Conservation (phyloP, 192 early-diverging fungal genomes). For the Coemansia sp. region DNA sequence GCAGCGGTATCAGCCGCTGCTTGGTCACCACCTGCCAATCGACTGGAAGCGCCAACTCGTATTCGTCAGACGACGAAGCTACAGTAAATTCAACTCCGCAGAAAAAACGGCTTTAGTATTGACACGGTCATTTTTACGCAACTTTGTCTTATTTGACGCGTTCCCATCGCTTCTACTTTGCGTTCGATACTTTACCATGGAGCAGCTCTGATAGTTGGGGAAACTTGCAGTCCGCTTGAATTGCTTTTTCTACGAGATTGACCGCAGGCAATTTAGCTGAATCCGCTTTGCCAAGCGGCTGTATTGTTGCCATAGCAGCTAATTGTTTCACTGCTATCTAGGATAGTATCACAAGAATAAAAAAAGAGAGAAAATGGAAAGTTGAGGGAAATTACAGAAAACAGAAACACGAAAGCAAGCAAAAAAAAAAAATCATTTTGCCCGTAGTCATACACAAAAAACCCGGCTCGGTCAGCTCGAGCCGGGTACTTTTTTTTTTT, state of each 20-base stretch:
- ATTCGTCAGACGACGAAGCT: conserved; percentile 58
- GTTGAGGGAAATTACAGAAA: not conserved
- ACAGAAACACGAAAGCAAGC: not conserved
- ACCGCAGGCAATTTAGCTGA: not conserved
- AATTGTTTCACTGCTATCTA: not conserved
- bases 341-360: not conserved
- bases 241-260: conserved; percentile 29
- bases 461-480: not conserved
- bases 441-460: not conserved
- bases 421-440: not conserved
- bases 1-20: conserved; percentile 66
- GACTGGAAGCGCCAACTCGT: conserved; percentile 44
- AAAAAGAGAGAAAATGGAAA: not conserved
- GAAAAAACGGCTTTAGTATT: not conserved
- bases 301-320: not conserved
- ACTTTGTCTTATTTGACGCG: not conserved
- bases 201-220: conserved; percentile 47
- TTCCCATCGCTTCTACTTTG: not conserved
- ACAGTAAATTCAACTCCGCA: conserved; percentile 7
- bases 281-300: not conserved
- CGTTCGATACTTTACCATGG: conserved; percentile 32
- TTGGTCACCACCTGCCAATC: conserved; percentile 59
- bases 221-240: conserved; percentile 46
- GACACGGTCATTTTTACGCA: not conserved
- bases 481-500: too few relatives aligned